Base-by-base conservation (phyloP, 345 rosid genomes). In the Turnera subulata region DNA sequence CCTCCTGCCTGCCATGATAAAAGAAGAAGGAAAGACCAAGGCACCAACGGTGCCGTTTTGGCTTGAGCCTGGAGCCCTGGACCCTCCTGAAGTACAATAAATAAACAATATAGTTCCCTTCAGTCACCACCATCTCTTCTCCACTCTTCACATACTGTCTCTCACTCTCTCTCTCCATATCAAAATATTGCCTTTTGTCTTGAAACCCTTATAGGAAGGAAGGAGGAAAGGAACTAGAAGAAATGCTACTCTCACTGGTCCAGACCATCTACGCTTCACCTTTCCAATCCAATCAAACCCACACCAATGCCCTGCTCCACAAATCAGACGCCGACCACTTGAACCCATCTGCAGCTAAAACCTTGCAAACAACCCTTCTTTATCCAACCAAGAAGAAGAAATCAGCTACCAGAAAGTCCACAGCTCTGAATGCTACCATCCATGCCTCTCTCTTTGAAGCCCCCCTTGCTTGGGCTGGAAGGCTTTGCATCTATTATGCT, bases 381-480 rank as follows among this genome's bases (percentile, higher is more conserved):
- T 49, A 21, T 55, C 20, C 45, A 17, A 45, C 24, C 42, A 56
- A 44, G 17, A 23, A 16, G 4, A 16, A 37, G 11, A 60, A 58
- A 18, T n/a, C n/a, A n/a, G n/a, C n/a, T n/a, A 7, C 42, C 2
- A 61, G 57, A 61, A 77, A 38, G 32, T 6, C 33, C 49, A 25
- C 78, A 8, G 16, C 65, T 57, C 13, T 29, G n/a, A 32, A 18
- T 43, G 12, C 21, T 44, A 52, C 55, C 11, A 32, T 77, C 14
- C 77, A 59, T 54, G 91, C 93, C 47, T 86, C 96, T 11, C 35
- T 92, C 80, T 70, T 84, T 23, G 93, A 88, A 51, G 64, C 74
- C 46, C 96, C 96, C 11, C 64, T 88, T 37, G 49, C 88, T 44
- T 92, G 98, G 98, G 96, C 82, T 45, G 87, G 89, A 49, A 78